Evolutionary conservation across 306 rosid species (phyloP).

Genomic region (Carpinus fangiana): DNA sequence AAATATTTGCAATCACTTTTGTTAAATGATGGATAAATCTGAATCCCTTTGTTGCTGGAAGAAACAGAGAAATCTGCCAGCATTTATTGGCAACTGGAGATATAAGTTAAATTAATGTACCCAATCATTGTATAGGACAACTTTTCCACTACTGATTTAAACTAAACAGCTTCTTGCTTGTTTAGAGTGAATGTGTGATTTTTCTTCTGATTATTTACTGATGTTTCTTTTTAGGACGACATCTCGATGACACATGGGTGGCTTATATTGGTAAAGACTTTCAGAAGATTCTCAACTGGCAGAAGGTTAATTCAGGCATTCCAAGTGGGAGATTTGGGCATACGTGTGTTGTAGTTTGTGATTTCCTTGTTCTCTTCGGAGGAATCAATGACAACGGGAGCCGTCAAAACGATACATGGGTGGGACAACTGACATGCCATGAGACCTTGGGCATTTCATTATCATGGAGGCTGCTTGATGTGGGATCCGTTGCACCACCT

Average conservation of each 20-base stretch:
- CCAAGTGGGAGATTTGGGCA: conserved; percentile 99
- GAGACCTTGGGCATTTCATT: conserved; percentile 51
- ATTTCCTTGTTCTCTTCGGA: conserved; percentile 77
- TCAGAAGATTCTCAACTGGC: conserved; percentile 61
- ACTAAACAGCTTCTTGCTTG: not conserved
- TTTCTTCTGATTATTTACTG: conserved; percentile 9
- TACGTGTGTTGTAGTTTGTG: conserved; percentile 64
- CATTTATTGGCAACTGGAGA: not conserved
- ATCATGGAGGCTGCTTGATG: conserved; percentile 73
- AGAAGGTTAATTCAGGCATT: conserved; percentile 65
- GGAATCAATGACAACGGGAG: conserved; percentile 86
- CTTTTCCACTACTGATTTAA: not conserved
- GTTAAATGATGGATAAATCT: not conserved
- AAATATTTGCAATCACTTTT: not conserved
- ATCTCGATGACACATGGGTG: conserved; percentile 94
- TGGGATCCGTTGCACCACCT: conserved; percentile 60
- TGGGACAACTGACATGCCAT: conserved; percentile 58
- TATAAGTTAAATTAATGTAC: too few relatives aligned
- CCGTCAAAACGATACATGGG: conserved; percentile 93
- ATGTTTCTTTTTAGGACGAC: conserved; percentile 60
- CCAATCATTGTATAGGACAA: not conserved
- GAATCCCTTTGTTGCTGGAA: not conserved
- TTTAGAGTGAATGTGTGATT: not conserved
- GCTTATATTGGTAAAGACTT: conserved; percentile 63
- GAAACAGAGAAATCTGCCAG: not conserved